Conservation (phyloP, 345 rosid species). For the Moricandia moricandioides region DNA sequence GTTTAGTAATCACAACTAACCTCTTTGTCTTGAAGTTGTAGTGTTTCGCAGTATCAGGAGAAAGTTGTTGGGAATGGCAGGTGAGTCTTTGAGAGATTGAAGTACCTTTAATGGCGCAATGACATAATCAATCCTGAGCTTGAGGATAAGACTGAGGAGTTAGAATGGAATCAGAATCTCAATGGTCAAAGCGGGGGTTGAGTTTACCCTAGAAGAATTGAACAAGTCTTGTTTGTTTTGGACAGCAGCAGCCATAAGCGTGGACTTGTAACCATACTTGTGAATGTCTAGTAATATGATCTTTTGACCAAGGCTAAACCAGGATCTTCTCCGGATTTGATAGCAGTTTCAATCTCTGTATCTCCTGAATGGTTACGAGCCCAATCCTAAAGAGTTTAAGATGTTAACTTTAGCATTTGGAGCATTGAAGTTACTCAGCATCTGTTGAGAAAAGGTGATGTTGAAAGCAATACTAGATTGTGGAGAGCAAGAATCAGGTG, state of each 20-base stretch:
- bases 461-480: conserved; percentile 13
- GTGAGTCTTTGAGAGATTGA: conserved; percentile 79
- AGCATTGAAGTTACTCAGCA: neutral
- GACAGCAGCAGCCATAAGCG: conserved; percentile 94
- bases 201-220: conserved; percentile 72
- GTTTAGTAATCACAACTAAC: conserved; percentile 39
- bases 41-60: too few species aligned
- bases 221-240: conserved; percentile 92
- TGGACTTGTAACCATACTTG: conserved; percentile 86
- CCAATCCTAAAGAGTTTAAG: conserved; percentile 66
- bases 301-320: conserved; percentile 86
- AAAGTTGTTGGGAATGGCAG: conserved; percentile 23
- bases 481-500: neutral
- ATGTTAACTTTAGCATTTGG: neutral
- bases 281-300: conserved; percentile 77
- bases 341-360: conserved; percentile 76
- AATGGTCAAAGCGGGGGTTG: neutral
- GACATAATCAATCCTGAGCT: conserved; percentile 78
- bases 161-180: conserved; percentile 8
- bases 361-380: conserved; percentile 87
- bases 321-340: conserved; percentile 80
- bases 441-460: conserved; percentile 66
- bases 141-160: neutral
- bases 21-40: conserved; percentile 42
- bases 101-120: conserved; percentile 85